Percentiles rank a stretch among this genome's conserved stretches.
Conservation (phyloP, 371 early-diverging fungal species). For the Fennellomyces sp. region DNA sequence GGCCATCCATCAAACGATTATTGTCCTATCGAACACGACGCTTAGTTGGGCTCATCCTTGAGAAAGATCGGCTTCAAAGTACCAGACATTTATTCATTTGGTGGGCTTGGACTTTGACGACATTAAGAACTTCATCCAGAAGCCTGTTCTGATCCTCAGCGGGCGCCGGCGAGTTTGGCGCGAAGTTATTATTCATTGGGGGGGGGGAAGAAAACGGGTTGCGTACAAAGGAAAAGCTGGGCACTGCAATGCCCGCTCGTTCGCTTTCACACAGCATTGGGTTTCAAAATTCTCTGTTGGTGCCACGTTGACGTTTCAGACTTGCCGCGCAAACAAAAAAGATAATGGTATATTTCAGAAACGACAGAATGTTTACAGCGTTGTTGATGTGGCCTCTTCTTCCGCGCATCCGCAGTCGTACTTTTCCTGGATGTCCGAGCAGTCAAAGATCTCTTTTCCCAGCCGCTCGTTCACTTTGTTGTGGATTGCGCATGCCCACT, state of each 20-base stretch:
- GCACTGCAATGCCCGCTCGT: too few species aligned
- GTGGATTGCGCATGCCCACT: conserved; percentile 96
- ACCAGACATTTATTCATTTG: conserved; percentile 91
- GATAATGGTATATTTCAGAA: too few species aligned
- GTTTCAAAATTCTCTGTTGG: too few species aligned
- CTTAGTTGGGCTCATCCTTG: too few species aligned
- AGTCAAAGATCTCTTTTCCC: conserved; percentile 90
- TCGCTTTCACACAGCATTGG: too few species aligned
- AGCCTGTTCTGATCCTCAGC: conserved; percentile 79
- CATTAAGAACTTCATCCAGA: conserved; percentile 82
- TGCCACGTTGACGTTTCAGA: too few species aligned
- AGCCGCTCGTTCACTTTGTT: conserved; percentile 96
- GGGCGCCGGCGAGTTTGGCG: conserved; percentile 34
- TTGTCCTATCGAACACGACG: conserved; percentile 63
- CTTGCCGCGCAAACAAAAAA: too few species aligned
- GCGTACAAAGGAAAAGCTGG: too few species aligned
- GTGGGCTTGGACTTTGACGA: conserved; percentile 86
- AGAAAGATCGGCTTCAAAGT: conserved; percentile 13
- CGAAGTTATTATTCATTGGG: conserved; percentile 7
- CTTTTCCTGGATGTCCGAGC: conserved; percentile 77
- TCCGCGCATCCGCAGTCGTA: conserved; percentile 93
- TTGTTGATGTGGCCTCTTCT: neutral
- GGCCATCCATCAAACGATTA: conserved; percentile 90
- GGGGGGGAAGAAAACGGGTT: neutral
- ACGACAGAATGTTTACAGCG: too few species aligned